Evolutionary conservation across 1,284 basidiomycete species (phyloP), one percentile per base, ranked within the genome.

Genomic region (Leccinum pachyderme): DNA sequence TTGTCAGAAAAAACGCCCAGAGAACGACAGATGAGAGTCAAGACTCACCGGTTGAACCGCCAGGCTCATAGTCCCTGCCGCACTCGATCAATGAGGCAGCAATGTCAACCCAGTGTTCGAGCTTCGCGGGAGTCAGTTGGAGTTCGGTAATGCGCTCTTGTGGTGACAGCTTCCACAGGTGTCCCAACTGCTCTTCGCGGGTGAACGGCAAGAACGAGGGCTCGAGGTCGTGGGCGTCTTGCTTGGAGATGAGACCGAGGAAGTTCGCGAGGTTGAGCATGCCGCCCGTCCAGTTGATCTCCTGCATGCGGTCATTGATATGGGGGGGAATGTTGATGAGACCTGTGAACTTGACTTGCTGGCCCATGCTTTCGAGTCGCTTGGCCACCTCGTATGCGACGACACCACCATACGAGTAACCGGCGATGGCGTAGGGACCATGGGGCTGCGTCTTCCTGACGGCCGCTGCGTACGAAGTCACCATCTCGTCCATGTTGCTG

Each of bases 341-440:
- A 47, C 77, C 76, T 1, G 74, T 63, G 63, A 75, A 79, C 11
- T 69, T 68, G 28, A 78, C 75, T 32, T 65, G 61, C 12, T 72
- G 72, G 1, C 75, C 73, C 56, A 64, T 65, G 1, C 60, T 60
- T 59, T 74, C 72, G 29, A 81, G 69, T 25, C 63, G 61, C 59
- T 78, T 77, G 13, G 71, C 72, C 12, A 81, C 70, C 58, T 81
- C 77, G 52, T 76, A 80, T 7, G 76, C 77, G 3, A 77, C 72
- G 31, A 75, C 75, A 43, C 78, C 79, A 35, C 78, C 79, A 49
- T 77, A 80, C 29, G 75, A 77, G 71, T 81, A 80, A 8, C 79
- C 79, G 0, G 73, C 77, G 25, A 80, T 62, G 43, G 73, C 72
- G 53, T 76, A 80, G 1, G 79, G 78, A 0, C 78, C 78, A 3